These are phyloP conservation scores for Citrullus mucosospermus DNA, from an alignment of 306 rosid species.

Conservation along the genomic window DNA sequence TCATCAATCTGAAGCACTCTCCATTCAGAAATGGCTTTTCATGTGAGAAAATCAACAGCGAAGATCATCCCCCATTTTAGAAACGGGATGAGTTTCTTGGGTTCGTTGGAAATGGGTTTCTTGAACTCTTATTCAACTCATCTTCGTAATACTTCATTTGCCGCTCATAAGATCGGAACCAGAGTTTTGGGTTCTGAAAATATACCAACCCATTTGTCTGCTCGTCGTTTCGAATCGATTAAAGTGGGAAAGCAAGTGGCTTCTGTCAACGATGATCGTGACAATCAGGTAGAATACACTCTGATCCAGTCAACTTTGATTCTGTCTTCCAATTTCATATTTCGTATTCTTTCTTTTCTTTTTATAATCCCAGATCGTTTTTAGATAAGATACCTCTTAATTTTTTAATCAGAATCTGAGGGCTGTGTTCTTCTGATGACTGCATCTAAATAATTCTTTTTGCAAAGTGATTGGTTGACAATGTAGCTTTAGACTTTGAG, in stretches of 20 bases:
- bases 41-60: constrained; percentile 30
- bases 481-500: neutral
- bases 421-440: neutral
- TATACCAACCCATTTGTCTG: constrained; percentile 14
- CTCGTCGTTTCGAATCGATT: constrained; percentile 32
- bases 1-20: neutral
- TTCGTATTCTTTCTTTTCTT: neutral
- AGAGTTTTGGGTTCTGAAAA: neutral
- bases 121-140: constrained; percentile 1
- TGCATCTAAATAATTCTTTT: neutral
- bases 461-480: neutral
- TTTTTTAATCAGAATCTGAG: neutral
- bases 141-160: constrained; percentile 3
- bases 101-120: neutral
- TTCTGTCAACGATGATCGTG: constrained; percentile 8
- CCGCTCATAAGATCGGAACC: constrained; percentile 6
- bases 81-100: constrained; percentile 12
- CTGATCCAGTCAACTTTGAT: neutral
- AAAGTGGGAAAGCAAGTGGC: constrained; percentile 17
- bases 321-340: neutral
- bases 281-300: constrained; percentile 30
- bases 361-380: neutral
- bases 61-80: constrained; percentile 22
- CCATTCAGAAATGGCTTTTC: constrained; percentile 19
- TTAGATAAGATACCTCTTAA: neutral